Base-by-base conservation (phyloP, 1,284 basidiomycete species). In the Bondarzewia mesenterica region DNA sequence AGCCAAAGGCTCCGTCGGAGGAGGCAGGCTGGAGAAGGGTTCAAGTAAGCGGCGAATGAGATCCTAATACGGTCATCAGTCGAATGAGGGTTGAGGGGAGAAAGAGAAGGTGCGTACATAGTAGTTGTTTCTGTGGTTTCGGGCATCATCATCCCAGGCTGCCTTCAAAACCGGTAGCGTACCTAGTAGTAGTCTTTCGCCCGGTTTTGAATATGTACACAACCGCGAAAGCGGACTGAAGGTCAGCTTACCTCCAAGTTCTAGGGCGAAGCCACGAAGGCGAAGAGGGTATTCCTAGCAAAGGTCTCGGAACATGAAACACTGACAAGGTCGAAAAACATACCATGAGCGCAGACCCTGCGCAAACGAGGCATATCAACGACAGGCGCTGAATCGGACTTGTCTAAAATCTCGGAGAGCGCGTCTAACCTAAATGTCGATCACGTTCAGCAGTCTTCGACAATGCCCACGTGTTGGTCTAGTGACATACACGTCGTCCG, bases 191-290 rank as follows among this genome's bases (percentile, higher is more conserved):
- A 88, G 57, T 58, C 84, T 87, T 42, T 2, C 15, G 15, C 35
- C 7, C n/a, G 43, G 18, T 23, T 49, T 55, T 26, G 46, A 29
- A 15, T 20, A 26, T 44, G 47, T 47, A 51, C 27, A 38, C 26
- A 15, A 15, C 42, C 25, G 26, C 26, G 46, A 25, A 45, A 35
- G 20, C 10, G 14, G 26, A 44, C 23, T n/a, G 46, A n/a, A n/a
- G n/a, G n/a, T n/a, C 42, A 27, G 62, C 80, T 62, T 52, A 85
- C 85, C 78, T 83, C 85, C 85, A 88, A 55, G 85, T 70, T 45
- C 82, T 72, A 26, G 85, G 81, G 43, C 85, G 74, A 49, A 87
- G 66, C 82, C 85, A 88, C 14, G 72, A 63, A 27, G 85, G 85
- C 55, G 83, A 70, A 53, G 82, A 75, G 46, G 85, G 83, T 42